Evolutionary conservation across 108 stramenopile species (phyloP), one percentile per base, ranked within the genome.

Genomic region (Epipyxis sp.): DNA sequence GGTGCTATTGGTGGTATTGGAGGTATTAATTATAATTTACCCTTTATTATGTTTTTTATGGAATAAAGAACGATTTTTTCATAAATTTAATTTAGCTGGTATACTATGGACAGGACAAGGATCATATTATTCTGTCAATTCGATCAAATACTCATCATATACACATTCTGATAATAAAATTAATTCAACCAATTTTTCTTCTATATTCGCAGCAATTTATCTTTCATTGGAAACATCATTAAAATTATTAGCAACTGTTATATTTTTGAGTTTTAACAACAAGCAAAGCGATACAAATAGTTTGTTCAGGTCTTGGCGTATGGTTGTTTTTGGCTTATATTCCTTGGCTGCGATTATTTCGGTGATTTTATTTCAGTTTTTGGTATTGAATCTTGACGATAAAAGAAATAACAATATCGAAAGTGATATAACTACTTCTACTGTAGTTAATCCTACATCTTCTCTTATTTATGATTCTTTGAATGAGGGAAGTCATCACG

Each of bases 101-200:
- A 6, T 65, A 6, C 35, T 65, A 37, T 65, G 61, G 61, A 65
- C 61, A 6, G 61, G 61, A 6, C 61, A 65, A 25, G 61, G 61
- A 3, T 32, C 34, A 10, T 65, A 65, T 32, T 65, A 65, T 32
- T 6, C 61, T 32, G 10, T 13, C 34, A 65, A 65, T 65, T 16
- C 61, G 13, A 65, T 6, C 25, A 6, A 65, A 29, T 65, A 65
- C 35, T 29, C 61, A 3, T 3, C 34, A 6, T 29, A 10, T 32
- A 3, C 25, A 32, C 10, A 65, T 32, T 32, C 30, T 32, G 34
- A 37, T 65, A 3, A 6, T 32, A 29, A 10, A 13, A 3, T 32
- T 10, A 32, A 10, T 25, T 35, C 34, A 10, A 65, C 25, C 34
- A 3, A 65, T 6, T 65, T 65, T 32, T 16, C 61, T 65, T 10